Percentiles rank a stretch among this genome's conserved stretches.
These are phyloP conservation scores for Elsinoe australis DNA, from an alignment of 2,329 filamentous ascomycete genomes.

Conservation along the genomic window DNA sequence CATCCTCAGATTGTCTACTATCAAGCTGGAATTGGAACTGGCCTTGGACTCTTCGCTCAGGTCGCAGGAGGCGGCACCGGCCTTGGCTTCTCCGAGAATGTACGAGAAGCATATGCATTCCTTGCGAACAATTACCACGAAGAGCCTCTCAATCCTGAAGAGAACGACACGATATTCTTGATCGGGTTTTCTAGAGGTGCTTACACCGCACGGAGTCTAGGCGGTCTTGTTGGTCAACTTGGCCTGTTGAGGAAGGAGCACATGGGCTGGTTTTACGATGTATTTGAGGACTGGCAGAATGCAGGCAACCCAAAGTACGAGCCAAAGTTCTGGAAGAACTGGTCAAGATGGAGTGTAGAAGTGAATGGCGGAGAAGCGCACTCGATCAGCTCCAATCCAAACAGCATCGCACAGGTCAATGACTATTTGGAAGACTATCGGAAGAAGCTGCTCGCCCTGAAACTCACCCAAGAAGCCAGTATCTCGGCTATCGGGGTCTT, in stretches of 20 bases:
- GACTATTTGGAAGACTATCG: slow-evolving; percentile 20
- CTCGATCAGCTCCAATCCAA: slow-evolving; percentile 13
- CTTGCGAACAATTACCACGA: slow-evolving; percentile 50
- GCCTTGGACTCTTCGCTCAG: slow-evolving; percentile 29
- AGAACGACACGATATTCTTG: slow-evolving; percentile 37
- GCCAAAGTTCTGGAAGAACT: slow-evolving; percentile 18
- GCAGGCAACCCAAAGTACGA: slow-evolving; percentile 21
- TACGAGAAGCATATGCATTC: slow-evolving; percentile 55
- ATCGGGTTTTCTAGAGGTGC: slow-evolving; percentile 39
- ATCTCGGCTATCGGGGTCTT: slow-evolving; percentile 43
- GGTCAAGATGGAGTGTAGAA: slow-evolving; percentile 15
- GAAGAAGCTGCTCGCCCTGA: slow-evolving; percentile 15
- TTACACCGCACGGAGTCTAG: slow-evolving; percentile 36
- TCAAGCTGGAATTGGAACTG: slow-evolving; percentile 32
- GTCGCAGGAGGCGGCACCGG: slow-evolving; percentile 29
- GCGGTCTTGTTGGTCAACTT: slow-evolving; percentile 36
- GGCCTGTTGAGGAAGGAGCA: slow-evolving; percentile 32
- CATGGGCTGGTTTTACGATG: slow-evolving; percentile 24
- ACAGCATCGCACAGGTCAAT: slow-evolving; percentile 14
- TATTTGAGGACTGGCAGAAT: slow-evolving; percentile 28
- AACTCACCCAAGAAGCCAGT: slow-evolving; percentile 24
- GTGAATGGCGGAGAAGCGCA: slow-evolving; percentile 5
- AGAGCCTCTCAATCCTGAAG: slow-evolving; percentile 1
- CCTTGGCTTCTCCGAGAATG: slow-evolving; percentile 34
- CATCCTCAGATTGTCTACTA: slow-evolving; percentile 35